Base-by-base conservation (phyloP, 345 rosid species). In the Eucalyptus cloeziana region DNA sequence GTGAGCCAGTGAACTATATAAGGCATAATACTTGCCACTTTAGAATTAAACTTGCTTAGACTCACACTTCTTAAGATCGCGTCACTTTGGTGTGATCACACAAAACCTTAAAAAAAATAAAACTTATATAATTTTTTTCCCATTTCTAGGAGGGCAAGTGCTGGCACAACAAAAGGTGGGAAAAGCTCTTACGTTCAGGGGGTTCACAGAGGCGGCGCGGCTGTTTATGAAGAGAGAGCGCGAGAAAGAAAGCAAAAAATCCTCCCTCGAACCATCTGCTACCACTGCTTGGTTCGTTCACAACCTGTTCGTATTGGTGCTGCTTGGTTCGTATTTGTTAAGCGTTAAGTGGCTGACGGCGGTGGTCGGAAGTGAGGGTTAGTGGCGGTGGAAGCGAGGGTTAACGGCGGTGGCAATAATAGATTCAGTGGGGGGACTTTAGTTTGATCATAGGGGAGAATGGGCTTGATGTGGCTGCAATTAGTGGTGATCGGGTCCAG, bases 1-100 rank as follows among this genome's bases (percentile, higher is more conserved):
- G 0, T 4, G 24, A 17, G 22, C 56, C 4, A 3, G 4, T 52
- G 22, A 7, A 52, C 22, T 7, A 52, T 52, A 0, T 52, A 52
- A 9, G 8, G 24, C 56, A 52, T 7, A 9, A 52, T 52, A 17
- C 22, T 52, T 7, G 4, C 24, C 4, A 3, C 30, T 13, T 3
- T 25, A 27, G 30, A 5, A 27, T 60, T 60, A 10, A 0, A 62
- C 4, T 27, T 30, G 4, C 4, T 62, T 62, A 30, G 8, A 2
- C 8, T 3, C 8, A 6, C 51, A 45, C 47, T 6, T 2, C 15
- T 27, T 7, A 60, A 60, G 69, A 60, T 60, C 4, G 0, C 15
- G 1, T 27, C 8, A 60, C 16, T 3, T 27, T 49, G 33, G 13
- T 1, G 0, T 6, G 69, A 60, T 6, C 4, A 60, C 16, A 27